Percentiles rank a stretch among this genome's conserved stretches.
These are phyloP conservation scores for Syzygium malaccense DNA, from an alignment of 441 rosid genomes.

Conservation along the genomic window DNA sequence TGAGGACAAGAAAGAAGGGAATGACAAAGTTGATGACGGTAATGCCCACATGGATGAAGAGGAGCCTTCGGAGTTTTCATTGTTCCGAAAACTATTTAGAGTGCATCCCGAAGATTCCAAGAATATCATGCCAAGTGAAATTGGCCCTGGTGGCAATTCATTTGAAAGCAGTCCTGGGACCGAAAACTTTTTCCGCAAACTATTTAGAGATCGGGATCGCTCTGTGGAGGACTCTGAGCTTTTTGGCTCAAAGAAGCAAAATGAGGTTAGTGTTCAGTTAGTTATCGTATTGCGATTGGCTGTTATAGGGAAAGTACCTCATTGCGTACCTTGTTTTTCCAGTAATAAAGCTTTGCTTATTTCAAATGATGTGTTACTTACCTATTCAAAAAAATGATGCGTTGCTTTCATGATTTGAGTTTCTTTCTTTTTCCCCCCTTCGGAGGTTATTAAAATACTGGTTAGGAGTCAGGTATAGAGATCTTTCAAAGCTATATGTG, in stretches of 20 bases:
- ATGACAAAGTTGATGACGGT: constrained; percentile 48
- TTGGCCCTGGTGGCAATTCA: constrained; percentile 36
- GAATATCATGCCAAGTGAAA: constrained; percentile 43
- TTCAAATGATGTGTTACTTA: neutral
- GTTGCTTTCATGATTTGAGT: neutral
- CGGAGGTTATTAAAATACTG: neutral
- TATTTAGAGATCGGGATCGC: constrained; percentile 91
- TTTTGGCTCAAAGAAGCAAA: constrained; percentile 67
- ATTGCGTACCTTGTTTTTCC: neutral
- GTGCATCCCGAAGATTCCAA: constrained; percentile 91
- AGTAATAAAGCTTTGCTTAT: neutral
- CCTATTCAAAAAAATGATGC: neutral
- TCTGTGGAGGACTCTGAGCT: constrained; percentile 92
- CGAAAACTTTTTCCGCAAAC: constrained; percentile 90
- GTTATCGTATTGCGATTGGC: neutral
- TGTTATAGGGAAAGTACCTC: neutral
- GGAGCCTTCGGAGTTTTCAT: constrained; percentile 75
- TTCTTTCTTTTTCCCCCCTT: neutral
- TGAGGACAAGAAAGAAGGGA: constrained; percentile 81
- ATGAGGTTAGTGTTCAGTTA: constrained; percentile 46
- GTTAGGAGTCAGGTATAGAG: neutral
- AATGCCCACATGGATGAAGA: constrained; percentile 56
- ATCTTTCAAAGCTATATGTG: neutral
- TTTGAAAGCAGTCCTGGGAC: constrained; percentile 93
- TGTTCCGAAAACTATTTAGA: constrained; percentile 77